Percentiles rank a stretch among this genome's conserved stretches.
phyloP scores from a whole-genome alignment of 2,329 filamentous ascomycete species.

The Salinomyces thailandicus region DNA sequence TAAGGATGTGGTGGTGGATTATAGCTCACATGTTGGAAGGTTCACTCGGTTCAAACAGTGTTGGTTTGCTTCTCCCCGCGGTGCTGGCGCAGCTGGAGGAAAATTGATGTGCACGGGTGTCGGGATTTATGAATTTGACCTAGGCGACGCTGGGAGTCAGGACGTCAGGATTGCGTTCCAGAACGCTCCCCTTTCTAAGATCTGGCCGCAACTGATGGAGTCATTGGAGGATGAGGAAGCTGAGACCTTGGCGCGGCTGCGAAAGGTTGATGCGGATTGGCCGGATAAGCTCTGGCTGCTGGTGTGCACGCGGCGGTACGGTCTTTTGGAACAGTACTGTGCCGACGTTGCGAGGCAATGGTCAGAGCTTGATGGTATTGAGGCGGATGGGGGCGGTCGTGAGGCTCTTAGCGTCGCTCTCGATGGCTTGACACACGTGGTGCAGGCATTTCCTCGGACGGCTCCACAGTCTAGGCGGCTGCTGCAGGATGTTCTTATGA shows the following conservation, averaged over 20 bases:
- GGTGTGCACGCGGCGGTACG: neutral
- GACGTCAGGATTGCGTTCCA: constrained; percentile 5
- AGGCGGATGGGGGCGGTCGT: too few relatives aligned
- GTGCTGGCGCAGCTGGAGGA: neutral
- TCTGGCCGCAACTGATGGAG: constrained; percentile 45
- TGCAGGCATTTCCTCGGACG: neutral
- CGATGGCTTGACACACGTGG: neutral
- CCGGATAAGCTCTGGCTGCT: constrained; percentile 4
- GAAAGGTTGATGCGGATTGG: neutral
- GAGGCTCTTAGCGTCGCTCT: too few relatives aligned
- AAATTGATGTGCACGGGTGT: neutral
- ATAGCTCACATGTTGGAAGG: neutral
- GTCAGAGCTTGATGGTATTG: neutral
- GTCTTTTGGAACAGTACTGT: neutral
- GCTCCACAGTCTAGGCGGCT: too few relatives aligned
- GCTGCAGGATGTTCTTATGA: too few relatives aligned
- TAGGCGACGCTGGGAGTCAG: neutral
- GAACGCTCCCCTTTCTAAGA: constrained; percentile 2
- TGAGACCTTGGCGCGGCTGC: constrained; percentile 45
- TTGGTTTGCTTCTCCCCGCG: too few relatives aligned
- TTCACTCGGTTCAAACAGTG: constrained; percentile 4
- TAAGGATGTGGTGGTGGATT: constrained; percentile 6
- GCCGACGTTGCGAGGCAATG: neutral
- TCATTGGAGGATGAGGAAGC: constrained; percentile 53
- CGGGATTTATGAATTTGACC: neutral